phyloP scores from a whole-genome alignment of 352 stramenopile species.

The Globisporangium splendens region DNA sequence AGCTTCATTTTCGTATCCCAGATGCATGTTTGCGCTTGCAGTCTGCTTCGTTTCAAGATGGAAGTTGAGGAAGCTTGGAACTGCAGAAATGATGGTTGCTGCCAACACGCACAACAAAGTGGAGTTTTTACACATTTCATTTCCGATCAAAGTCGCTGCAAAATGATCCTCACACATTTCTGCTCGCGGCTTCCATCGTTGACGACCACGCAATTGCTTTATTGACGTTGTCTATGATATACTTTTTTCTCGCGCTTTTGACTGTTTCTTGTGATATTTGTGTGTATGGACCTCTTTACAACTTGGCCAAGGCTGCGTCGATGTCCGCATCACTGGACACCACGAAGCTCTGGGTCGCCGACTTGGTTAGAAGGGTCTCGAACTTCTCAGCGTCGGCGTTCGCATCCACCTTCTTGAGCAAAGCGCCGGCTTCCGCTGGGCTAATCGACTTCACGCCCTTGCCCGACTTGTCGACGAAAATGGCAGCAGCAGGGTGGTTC shows the following conservation, averaged over 20 bases:
- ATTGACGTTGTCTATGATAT: not conserved
- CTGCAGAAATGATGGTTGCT: too few species aligned
- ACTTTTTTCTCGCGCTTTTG: not conserved
- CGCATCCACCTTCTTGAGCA: slow-evolving; percentile 51
- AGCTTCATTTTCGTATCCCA: too few species aligned
- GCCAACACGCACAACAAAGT: too few species aligned
- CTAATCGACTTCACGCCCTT: slow-evolving; percentile 68
- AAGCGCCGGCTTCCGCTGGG: slow-evolving; percentile 32
- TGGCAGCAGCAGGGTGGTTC: slow-evolving; percentile 49
- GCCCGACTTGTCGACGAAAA: slow-evolving; percentile 60
- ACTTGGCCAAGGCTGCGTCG: slow-evolving; percentile 49
- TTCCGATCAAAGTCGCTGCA: not conserved
- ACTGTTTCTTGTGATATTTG: slow-evolving; percentile 2
- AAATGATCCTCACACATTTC: not conserved
- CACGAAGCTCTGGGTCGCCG: slow-evolving; percentile 63
- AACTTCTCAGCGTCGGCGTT: slow-evolving; percentile 58
- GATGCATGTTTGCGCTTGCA: too few species aligned
- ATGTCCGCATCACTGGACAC: slow-evolving; percentile 62
- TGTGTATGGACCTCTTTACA: slow-evolving; percentile 32
- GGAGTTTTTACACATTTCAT: not conserved
- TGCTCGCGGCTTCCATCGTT: not conserved
- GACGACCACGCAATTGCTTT: not conserved
- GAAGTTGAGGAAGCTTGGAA: not conserved
- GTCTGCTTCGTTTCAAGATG: too few species aligned
- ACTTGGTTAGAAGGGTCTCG: slow-evolving; percentile 53